Conservation (phyloP, 2,329 filamentous ascomycete species). For the Cladosporium cucumerinum region DNA sequence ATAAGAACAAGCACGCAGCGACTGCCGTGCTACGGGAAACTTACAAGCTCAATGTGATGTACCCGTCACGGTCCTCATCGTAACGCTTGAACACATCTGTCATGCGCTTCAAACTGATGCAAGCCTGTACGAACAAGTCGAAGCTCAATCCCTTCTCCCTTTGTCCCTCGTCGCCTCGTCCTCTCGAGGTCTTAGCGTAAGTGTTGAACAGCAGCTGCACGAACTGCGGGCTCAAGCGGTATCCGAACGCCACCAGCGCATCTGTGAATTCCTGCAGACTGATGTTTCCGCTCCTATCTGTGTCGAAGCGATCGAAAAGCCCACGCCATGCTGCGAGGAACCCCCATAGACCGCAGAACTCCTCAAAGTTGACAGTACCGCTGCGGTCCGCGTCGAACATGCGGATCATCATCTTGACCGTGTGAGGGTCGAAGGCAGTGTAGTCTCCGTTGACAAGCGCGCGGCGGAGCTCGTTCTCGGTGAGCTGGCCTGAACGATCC, state of each 20-base stretch:
- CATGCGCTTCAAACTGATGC: slow-evolving; percentile 96
- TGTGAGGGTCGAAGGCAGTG: slow-evolving; percentile 88
- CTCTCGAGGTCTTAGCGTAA: slow-evolving; percentile 60
- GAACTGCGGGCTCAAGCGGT: slow-evolving; percentile 80
- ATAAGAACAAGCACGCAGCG: too few species aligned
- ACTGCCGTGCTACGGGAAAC: slow-evolving; percentile 26
- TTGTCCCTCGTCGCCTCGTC: slow-evolving; percentile 33
- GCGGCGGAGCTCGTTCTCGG: slow-evolving; percentile 79
- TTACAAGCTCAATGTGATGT: slow-evolving; percentile 58
- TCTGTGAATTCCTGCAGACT: slow-evolving; percentile 82
- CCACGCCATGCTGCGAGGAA: slow-evolving; percentile 92
- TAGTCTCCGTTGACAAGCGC: slow-evolving; percentile 96
- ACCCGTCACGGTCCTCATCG: slow-evolving; percentile 93
- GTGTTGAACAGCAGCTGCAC: slow-evolving; percentile 81
- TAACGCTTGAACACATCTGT: slow-evolving; percentile 99
- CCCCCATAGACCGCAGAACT: slow-evolving; percentile 95
- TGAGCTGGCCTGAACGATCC: slow-evolving; percentile 75
- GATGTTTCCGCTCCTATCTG: slow-evolving; percentile 82
- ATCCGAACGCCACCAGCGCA: slow-evolving; percentile 86
- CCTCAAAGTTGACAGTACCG: slow-evolving; percentile 87
- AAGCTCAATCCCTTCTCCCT: slow-evolving; percentile 54
- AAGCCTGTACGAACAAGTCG: slow-evolving; percentile 95
- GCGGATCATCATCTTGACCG: slow-evolving; percentile 97
- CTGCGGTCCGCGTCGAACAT: slow-evolving; percentile 96
- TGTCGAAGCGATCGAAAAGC: slow-evolving; percentile 93